These are phyloP conservation scores for Fusarium graminum DNA, from an alignment of 2,329 filamentous ascomycete genomes.

Conservation along the genomic window DNA sequence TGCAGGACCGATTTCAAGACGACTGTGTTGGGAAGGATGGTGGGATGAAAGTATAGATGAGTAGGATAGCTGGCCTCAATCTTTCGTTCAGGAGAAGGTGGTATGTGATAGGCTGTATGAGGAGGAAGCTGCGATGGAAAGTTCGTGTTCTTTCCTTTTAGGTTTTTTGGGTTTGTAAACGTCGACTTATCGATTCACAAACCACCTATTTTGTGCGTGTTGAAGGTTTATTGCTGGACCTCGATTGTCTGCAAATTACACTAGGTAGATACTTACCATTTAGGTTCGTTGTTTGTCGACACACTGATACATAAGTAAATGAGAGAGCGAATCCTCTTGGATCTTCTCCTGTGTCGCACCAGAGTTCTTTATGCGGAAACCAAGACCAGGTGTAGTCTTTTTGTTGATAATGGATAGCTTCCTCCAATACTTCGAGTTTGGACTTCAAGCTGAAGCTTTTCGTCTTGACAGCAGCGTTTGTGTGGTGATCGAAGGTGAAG, in stretches of 20 bases:
- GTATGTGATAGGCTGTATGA: neutral
- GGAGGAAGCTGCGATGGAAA: conserved; percentile 22
- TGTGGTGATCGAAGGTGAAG: neutral
- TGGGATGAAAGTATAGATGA: neutral
- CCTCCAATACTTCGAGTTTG: neutral
- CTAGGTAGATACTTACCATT: neutral
- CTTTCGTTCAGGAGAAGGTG: conserved; percentile 4
- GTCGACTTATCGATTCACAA: neutral
- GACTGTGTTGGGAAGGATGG: conserved; percentile 3
- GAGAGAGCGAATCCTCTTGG: neutral
- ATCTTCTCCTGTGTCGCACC: neutral
- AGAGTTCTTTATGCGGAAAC: neutral
- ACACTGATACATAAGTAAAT: neutral
- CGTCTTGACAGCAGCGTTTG: neutral
- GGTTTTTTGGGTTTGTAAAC: neutral
- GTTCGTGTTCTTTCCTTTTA: neutral
- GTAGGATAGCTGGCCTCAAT: neutral
- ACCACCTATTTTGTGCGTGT: neutral
- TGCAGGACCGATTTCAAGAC: conserved; percentile 6
- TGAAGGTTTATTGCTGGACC: neutral
- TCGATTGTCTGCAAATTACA: neutral
- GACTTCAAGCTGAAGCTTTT: neutral
- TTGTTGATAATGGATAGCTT: neutral
- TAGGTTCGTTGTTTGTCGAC: neutral
- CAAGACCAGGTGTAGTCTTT: neutral